Evolutionary conservation across 352 stramenopile species (phyloP), one percentile per base, ranked within the genome.

Genomic region (Phytophthora aleatoria): DNA sequence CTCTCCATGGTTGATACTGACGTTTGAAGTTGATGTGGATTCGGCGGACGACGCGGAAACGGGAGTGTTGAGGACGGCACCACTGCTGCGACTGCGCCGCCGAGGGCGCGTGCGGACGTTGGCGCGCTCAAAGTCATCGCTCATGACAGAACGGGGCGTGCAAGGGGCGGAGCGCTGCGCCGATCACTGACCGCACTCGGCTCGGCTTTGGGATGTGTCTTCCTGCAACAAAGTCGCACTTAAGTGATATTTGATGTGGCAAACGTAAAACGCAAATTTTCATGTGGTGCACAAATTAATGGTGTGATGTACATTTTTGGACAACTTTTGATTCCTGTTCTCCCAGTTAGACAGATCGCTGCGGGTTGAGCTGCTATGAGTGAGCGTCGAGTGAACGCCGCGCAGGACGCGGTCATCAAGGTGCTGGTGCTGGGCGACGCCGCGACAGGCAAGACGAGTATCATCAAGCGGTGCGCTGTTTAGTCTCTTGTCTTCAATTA

Each of bases 381-480:
- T 64, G 81, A 92, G 36, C 76, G 83, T 53, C 87, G 82, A 15
- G 71, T 91, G 55, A 91, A 81, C 52, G 76, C 87, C 8, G 86
- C 85, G 61, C 85, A 95, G 57, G 90, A 97, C 74, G 87, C 85
- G 1, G 87, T 96, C n/a, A 91, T 97, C 24, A 97, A 98, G 56
- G 91, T 97, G 45, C 63, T 98, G 45, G 92, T 98, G 52, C 69
- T 98, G 28, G 92, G 92, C 13, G 92, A 98, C 47, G 81, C 91
- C 3, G 91, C 91, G 15, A 97, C 89, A 2, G 92, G 92, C 11
- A 98, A 98, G 73, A 97, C 92, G 15, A 97, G 88, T 36, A 96
- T 98, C 54, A 97, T 98, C 67, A 96, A 96, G 57, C 67, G 92
- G 77, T 98, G 70, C 65, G 82, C 74, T 3, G 33, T 20, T n/a